Evolutionary conservation across 2,329 filamentous ascomycete species (phyloP), one percentile per base, ranked within the genome.

Genomic region (Cyphellophora attinorum): DNA sequence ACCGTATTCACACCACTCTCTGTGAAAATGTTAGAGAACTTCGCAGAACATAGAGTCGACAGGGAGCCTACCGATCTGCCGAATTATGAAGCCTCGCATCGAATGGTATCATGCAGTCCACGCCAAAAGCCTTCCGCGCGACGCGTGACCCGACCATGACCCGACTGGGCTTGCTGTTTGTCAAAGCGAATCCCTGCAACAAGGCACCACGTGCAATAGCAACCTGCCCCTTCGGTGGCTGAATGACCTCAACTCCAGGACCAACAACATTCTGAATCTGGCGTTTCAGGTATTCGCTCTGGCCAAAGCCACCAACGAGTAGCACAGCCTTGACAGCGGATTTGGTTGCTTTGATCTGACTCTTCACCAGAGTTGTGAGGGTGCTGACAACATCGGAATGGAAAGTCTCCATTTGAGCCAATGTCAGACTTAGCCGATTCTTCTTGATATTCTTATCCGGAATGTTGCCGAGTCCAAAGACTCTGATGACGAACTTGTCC

Each of bases 281-380:
- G 6, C 42, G 40, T 6, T 43, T 41, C 11, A 54, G 42, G 23
- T 50, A 55, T 2, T 35, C 35, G 18, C 42, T 55, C 11, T 54
- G 44, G 8, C 51, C 52, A 31, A 56, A 54, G 2, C 51, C 51
- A 1, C 53, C 52, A 2, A 56, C 52, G 1, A 56, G 33, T 2
- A 55, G 43, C 2, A 57, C 40, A 5, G 49, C 40, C 42, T 69
- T 67, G n/a, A n/a, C n/a, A 40, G 81, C 76, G 27, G 74, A 73
- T 52, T 70, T 69, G 23, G 72, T 74, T 11, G 70, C 70, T 59
- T 76, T 73, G 45, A 53, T 40, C 28, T 54, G 51, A 15, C 37
- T 25, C 17, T 40, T 37, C 4, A 54, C 47, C 11, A 53, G 41
- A 5, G 40, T 29, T 6, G 33, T 32, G 21, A 53, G 32, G 0